These are phyloP conservation scores for Trichoderma reesei DNA, from an alignment of 495 filamentous ascomycete genomes.

Conservation along the genomic window DNA sequence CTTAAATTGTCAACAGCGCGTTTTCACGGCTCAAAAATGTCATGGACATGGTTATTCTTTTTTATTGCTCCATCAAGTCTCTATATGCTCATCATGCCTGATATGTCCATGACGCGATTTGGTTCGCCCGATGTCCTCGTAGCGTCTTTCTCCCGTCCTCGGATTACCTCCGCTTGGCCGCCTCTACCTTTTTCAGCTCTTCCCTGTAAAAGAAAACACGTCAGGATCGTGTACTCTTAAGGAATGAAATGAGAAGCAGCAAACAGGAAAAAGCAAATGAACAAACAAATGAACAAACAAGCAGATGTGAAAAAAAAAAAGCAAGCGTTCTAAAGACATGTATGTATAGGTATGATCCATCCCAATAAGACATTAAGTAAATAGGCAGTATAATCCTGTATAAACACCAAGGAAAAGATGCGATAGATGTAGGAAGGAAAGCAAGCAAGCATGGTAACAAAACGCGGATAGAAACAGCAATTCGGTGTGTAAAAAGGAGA, in stretches of 20 bases:
- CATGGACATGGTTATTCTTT: neutral
- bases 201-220: conserved; percentile 47
- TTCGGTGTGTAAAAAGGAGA: neutral
- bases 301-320: neutral
- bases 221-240: conserved; percentile 17
- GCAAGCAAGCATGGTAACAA: neutral
- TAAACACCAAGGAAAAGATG: neutral
- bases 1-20: too few relatives aligned
- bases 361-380: neutral
- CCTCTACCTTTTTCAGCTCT: conserved; percentile 89
- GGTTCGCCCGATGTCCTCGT: neutral
- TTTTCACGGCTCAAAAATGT: too few relatives aligned
- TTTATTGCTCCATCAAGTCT: neutral
- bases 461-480: neutral
- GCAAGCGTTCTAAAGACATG: neutral
- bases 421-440: neutral
- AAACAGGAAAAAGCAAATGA: neutral
- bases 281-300: neutral
- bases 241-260: neutral
- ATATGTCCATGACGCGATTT: neutral
- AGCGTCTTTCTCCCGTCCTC: neutral
- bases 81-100: conserved; percentile 13
- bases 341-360: neutral
- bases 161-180: conserved; percentile 45
- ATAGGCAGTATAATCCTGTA: neutral